Evolutionary conservation across 2,329 filamentous ascomycete genomes (phyloP).

Genomic region (Aspergillus pseudoviridinutans): DNA sequence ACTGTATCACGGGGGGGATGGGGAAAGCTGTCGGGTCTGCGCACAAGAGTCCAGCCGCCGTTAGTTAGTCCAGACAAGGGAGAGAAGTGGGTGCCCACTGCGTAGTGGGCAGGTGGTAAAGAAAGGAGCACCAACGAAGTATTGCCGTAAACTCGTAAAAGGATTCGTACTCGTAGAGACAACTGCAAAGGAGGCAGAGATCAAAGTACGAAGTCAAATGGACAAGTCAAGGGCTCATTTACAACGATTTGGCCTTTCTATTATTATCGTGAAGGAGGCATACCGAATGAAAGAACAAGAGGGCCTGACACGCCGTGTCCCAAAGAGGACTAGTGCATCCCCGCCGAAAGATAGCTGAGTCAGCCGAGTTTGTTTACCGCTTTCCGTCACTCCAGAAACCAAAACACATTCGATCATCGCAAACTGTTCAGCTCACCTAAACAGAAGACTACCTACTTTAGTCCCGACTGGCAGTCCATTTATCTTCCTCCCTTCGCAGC

Average conservation of each 20-base stretch:
- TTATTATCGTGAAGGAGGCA: background rate
- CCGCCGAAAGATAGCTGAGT: slow-evolving; percentile 21
- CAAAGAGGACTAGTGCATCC: slow-evolving; percentile 5
- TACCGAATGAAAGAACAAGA: slow-evolving; percentile 6
- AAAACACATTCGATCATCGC: slow-evolving; percentile 1
- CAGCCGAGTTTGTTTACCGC: slow-evolving; percentile 32
- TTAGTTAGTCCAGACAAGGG: slow-evolving; percentile 1
- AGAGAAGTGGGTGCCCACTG: slow-evolving; percentile 1
- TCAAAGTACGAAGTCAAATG: background rate
- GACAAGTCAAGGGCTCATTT: background rate
- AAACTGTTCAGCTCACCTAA: background rate
- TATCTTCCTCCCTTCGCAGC: slow-evolving; percentile 8
- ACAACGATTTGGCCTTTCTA: background rate
- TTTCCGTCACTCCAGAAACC: slow-evolving; percentile 30
- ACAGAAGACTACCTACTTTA: background rate
- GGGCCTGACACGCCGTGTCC: slow-evolving; percentile 13
- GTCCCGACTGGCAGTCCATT: slow-evolving; percentile 1
- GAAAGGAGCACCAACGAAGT: background rate
- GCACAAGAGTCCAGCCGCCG: slow-evolving; percentile 1
- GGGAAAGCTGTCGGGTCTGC: slow-evolving; percentile 8
- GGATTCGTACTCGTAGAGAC: background rate
- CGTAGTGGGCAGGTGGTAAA: background rate
- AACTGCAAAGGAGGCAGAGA: background rate
- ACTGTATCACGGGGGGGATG: background rate
- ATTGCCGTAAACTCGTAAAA: background rate